A percentile compares a stretch with the other conserved stretches of the same genome.
Conservation (phyloP, 305 asterid genomes). For the Solanum aculeatissimum region DNA sequence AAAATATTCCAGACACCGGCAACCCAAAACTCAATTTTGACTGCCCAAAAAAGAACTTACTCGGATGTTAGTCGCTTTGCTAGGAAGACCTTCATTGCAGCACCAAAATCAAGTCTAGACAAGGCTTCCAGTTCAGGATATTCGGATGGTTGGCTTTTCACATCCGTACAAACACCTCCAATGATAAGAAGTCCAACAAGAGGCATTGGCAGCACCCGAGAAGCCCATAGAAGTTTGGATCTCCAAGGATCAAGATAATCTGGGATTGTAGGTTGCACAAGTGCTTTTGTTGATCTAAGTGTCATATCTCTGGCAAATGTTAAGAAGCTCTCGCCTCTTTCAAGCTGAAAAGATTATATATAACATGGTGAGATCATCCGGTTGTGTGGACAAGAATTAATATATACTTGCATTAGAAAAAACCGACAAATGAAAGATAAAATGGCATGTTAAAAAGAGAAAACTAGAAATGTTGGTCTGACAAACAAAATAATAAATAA, state of each 20-base stretch:
- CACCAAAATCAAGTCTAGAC: slow-evolving; percentile 89
- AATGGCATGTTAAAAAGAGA: background rate
- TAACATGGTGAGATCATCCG: background rate
- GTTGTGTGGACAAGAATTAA: background rate
- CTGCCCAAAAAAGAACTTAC: slow-evolving; percentile 35
- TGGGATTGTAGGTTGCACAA: slow-evolving; percentile 44
- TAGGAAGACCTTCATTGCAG: slow-evolving; percentile 88
- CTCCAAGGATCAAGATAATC: slow-evolving; percentile 91
- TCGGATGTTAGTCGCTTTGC: slow-evolving; percentile 95
- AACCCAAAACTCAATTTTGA: background rate
- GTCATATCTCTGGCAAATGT: slow-evolving; percentile 96
- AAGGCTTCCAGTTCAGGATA: slow-evolving; percentile 87
- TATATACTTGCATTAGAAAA: background rate
- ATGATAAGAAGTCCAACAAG: slow-evolving; percentile 88
- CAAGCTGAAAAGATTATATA: slow-evolving; percentile 39
- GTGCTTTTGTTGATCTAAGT: slow-evolving; percentile 75
- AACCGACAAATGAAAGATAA: background rate
- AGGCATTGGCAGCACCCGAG: slow-evolving; percentile 95
- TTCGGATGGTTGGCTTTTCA: slow-evolving; percentile 41
- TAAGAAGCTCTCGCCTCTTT: slow-evolving; percentile 94
- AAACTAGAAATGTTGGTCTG: background rate
- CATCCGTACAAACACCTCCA: slow-evolving; percentile 74
- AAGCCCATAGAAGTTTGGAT: slow-evolving; percentile 87
- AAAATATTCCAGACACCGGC: background rate
- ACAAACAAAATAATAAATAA: background rate